phyloP scores from a whole-genome alignment of 2,329 filamentous ascomycete genomes.

The Arthrobotrys conoides region DNA sequence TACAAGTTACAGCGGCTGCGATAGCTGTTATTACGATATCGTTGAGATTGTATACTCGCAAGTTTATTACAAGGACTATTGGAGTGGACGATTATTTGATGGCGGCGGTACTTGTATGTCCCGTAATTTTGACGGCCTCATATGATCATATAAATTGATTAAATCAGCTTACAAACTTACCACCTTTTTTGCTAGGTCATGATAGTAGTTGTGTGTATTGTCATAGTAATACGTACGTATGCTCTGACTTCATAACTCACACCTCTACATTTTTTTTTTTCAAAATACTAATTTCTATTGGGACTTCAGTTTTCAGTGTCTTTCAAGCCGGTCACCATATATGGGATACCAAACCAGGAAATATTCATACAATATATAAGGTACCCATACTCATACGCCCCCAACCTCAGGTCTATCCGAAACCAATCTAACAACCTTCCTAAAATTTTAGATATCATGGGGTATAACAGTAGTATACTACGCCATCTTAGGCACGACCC shows the following conservation, averaged over 20 bases:
- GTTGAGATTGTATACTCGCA: conserved; percentile 61
- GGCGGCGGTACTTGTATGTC: conserved; percentile 60
- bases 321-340: conserved; percentile 37
- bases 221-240: conserved; percentile 27
- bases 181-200: conserved; percentile 14
- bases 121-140: neutral
- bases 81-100: conserved; percentile 64
- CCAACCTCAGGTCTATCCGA: too few species aligned
- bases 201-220: conserved; percentile 3
- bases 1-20: conserved; percentile 36
- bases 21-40: conserved; percentile 48
- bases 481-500: conserved; percentile 58
- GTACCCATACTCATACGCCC: conserved; percentile 17
- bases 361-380: conserved; percentile 35
- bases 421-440: neutral
- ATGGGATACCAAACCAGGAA: conserved; percentile 33
- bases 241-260: neutral
- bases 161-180: neutral
- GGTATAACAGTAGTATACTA: conserved; percentile 40
- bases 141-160: neutral
- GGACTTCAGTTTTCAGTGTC: conserved; percentile 3
- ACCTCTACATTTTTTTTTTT: neutral
- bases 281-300: neutral
- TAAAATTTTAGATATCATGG: conserved; percentile 35
- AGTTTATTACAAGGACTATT: conserved; percentile 60